A percentile compares a stretch with the other conserved stretches of the same genome.
Conservation (phyloP, 2,329 filamentous ascomycete genomes). For the Tricladium varicosporioides region DNA sequence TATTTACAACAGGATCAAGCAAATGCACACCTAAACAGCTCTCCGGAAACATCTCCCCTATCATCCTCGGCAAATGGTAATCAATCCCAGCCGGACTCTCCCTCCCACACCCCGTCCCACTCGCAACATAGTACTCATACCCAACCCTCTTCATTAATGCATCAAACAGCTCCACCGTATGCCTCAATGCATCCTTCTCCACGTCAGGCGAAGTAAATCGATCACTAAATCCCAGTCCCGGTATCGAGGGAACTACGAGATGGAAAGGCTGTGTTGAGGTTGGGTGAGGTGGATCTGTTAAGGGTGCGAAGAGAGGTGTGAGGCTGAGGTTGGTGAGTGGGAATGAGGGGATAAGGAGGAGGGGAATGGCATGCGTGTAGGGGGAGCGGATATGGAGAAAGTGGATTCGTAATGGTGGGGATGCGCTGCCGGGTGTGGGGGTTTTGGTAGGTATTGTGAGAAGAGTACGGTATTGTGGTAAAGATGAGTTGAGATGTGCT, state of each 20-base stretch:
- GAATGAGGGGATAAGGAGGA: slow-evolving; percentile 65
- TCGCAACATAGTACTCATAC: slow-evolving; percentile 57
- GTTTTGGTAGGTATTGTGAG: slow-evolving; percentile 32
- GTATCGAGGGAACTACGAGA: slow-evolving; percentile 63
- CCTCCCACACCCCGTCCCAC: slow-evolving; percentile 49
- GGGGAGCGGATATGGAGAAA: slow-evolving; percentile 61
- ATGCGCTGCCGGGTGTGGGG: slow-evolving; percentile 29
- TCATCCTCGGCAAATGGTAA: slow-evolving; percentile 46
- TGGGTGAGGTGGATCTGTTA: slow-evolving; percentile 52
- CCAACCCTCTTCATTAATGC: slow-evolving; percentile 58
- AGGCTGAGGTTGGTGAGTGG: slow-evolving; percentile 63
- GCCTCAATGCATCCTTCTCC: slow-evolving; percentile 39
- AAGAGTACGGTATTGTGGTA: slow-evolving; percentile 64
- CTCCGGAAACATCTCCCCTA: slow-evolving; percentile 47
- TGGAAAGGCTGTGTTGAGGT: slow-evolving; percentile 54
- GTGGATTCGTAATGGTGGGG: slow-evolving; percentile 52
- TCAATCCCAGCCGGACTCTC: slow-evolving; percentile 49
- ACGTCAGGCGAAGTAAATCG: slow-evolving; percentile 40
- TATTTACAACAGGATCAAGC: slow-evolving; percentile 52
- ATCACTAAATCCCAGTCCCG: slow-evolving; percentile 67
- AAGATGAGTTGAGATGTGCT: slow-evolving; percentile 50
- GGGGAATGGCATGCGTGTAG: slow-evolving; percentile 54
- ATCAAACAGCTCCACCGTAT: slow-evolving; percentile 55
- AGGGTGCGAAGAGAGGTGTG: slow-evolving; percentile 50
- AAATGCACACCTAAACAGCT: slow-evolving; percentile 61